Conservation (phyloP, 139 green algal species). For the Chlamydomonas schloesseri region DNA sequence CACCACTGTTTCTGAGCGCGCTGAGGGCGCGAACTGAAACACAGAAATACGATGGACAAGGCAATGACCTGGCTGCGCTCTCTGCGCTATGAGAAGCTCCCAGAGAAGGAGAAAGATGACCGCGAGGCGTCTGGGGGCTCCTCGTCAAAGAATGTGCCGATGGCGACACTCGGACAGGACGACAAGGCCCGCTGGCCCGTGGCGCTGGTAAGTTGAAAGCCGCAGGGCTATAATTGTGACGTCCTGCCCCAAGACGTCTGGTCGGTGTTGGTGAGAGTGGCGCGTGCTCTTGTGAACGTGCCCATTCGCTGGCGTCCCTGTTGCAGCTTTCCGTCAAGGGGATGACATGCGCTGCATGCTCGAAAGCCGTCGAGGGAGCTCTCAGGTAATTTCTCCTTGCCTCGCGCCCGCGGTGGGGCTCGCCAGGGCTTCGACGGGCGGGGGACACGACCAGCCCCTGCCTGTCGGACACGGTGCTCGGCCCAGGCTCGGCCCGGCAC, state of each 20-base stretch:
- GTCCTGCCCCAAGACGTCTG: too few relatives aligned
- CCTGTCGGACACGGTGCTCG: too few relatives aligned
- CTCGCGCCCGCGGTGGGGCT: too few relatives aligned
- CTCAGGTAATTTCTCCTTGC: conserved; percentile 64
- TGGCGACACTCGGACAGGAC: background rate
- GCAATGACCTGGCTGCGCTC: background rate
- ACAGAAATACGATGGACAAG: background rate
- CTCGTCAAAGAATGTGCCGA: background rate
- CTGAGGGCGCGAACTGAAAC: too few relatives aligned
- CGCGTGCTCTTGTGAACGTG: background rate
- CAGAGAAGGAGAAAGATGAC: conserved; percentile 47
- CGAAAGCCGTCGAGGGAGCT: conserved; percentile 73
- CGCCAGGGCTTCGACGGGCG: too few relatives aligned
- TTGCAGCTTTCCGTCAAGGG: conserved; percentile 79
- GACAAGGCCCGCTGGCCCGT: conserved; percentile 11
- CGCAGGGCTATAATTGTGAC: too few relatives aligned
- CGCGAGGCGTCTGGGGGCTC: background rate
- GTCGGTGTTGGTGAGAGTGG: too few relatives aligned
- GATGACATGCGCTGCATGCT: conserved; percentile 89
- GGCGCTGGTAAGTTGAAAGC: background rate
- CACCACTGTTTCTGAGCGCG: too few relatives aligned
- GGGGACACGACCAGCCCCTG: too few relatives aligned
- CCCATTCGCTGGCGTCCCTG: background rate
- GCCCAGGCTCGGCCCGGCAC: too few relatives aligned
- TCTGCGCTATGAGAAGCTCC: conserved; percentile 34